Conservation (phyloP, 768 basidiomycete species). For the Podaxis pistillaris region DNA sequence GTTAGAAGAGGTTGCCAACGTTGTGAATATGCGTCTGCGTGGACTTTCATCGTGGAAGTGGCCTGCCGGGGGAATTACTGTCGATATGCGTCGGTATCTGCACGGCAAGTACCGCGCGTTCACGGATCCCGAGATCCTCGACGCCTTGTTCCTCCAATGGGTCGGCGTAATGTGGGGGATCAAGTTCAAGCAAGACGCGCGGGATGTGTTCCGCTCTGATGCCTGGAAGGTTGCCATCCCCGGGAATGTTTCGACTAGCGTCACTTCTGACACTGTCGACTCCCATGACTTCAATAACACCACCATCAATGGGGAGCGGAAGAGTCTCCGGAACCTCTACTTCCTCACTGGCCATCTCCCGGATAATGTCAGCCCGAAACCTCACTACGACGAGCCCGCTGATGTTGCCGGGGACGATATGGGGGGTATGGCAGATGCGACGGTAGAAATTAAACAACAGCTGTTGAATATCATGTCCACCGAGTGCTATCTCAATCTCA, state of each 20-base stretch:
- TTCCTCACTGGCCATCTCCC: constrained; percentile 38
- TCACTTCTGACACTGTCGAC: constrained; percentile 7
- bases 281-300: not conserved
- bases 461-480: constrained; percentile 39
- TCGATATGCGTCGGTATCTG: constrained; percentile 46
- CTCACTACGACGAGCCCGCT: constrained; percentile 25
- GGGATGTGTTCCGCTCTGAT: constrained; percentile 30
- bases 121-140: constrained; percentile 46
- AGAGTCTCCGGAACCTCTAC: constrained; percentile 20
- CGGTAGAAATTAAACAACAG: constrained; percentile 33
- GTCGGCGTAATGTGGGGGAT: constrained; percentile 43
- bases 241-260: constrained; percentile 23
- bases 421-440: constrained; percentile 19
- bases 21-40: constrained; percentile 44
- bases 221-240: constrained; percentile 32
- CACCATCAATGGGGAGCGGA: constrained; percentile 28
- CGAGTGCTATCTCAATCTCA: constrained; percentile 38
- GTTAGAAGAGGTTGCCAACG: constrained; percentile 40
- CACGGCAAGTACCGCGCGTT: constrained; percentile 52
- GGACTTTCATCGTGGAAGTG: constrained; percentile 41
- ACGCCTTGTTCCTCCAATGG: constrained; percentile 43
- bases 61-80: constrained; percentile 37
- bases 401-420: constrained; percentile 20
- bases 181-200: constrained; percentile 31
- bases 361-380: constrained; percentile 15